These are phyloP conservation scores for Chalciporus chontae DNA, from an alignment of 768 basidiomycete genomes.

Conservation along the genomic window DNA sequence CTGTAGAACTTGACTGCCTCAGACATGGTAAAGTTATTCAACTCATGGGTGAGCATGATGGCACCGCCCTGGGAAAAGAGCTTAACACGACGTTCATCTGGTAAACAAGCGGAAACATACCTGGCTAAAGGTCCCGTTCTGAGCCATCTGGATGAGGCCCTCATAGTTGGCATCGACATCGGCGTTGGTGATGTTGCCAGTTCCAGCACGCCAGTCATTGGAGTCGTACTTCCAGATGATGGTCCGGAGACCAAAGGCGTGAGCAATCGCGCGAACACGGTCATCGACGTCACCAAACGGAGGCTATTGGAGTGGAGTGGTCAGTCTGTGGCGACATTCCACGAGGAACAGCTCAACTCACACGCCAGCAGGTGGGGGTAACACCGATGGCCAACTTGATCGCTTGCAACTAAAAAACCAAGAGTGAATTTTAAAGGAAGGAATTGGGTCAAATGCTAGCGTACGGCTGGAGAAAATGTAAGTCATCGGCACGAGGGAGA, in stretches of 20 bases:
- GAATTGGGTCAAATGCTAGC: conserved; percentile 1
- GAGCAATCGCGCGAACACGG: conserved; percentile 68
- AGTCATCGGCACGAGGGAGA: conserved; percentile 2
- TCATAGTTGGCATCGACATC: conserved; percentile 54
- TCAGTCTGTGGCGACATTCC: neutral
- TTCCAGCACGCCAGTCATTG: conserved; percentile 69
- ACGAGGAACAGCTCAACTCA: conserved; percentile 21
- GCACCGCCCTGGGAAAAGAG: conserved; percentile 37
- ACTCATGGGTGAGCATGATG: conserved; percentile 56
- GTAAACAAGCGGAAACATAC: conserved; percentile 23
- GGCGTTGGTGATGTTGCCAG: conserved; percentile 39
- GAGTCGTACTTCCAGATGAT: conserved; percentile 73
- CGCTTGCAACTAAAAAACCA: conserved; percentile 38
- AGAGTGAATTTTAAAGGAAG: no score
- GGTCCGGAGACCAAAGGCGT: conserved; percentile 63
- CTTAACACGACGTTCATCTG: neutral
- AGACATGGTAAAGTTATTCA: conserved; percentile 61
- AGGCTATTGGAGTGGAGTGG: conserved; percentile 34
- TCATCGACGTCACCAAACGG: conserved; percentile 71
- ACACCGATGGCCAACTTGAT: conserved; percentile 54
- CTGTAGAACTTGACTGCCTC: conserved; percentile 52
- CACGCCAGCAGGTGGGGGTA: conserved; percentile 61
- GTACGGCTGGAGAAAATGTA: conserved; percentile 20
- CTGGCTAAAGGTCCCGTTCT: conserved; percentile 38
- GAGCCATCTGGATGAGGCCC: conserved; percentile 44